Evolutionary conservation across 2,329 filamentous ascomycete species (phyloP), one percentile per base, ranked within the genome.

Genomic region (Sporothrix euskadiensis): DNA sequence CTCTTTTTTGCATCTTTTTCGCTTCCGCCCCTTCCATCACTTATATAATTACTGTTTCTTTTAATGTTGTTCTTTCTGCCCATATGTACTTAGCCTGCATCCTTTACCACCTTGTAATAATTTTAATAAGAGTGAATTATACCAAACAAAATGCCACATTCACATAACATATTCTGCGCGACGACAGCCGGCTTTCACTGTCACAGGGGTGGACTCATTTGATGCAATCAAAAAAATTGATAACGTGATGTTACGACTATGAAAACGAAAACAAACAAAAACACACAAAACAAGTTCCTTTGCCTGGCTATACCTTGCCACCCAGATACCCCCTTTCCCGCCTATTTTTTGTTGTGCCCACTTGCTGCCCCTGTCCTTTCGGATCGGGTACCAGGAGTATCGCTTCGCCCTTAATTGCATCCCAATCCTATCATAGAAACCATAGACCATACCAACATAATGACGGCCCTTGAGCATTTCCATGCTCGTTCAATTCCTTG

Each of bases 41-140:
- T 39, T 22, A 35, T 39, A 39, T 72, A 52, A 49, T 16, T 56
- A 47, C 63, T 57, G 0, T 32, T n/a, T 8, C 69, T 54, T 49
- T 70, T 74, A 39, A 65, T 74, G 10, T 26, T 49, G 5, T 16
- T 44, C 35, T 73, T 59, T 32, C 16, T 69, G 44, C 35, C 47
- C 30, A 39, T 22, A 16, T n/a, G 61, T 63, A 59, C 57, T 39
- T 70, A 65, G 56, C 66, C 56, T 52, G 32, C 66, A 65, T 49
- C 47, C 41, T 68, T 47, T 63, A 65, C 32, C 35, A 44, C 12
- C 44, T 73, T 71, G 56, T 72, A 71, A 61, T 72, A 66, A 41
- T 68, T 69, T 56, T 68, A 74, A 74, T 71, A 30, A 68, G 61
- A 71, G 35, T 47, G 61, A 47, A 47, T 30, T 19, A 12, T 14